Conservation (phyloP, 2,329 filamentous ascomycete species). For the Talaromyces sp. region DNA sequence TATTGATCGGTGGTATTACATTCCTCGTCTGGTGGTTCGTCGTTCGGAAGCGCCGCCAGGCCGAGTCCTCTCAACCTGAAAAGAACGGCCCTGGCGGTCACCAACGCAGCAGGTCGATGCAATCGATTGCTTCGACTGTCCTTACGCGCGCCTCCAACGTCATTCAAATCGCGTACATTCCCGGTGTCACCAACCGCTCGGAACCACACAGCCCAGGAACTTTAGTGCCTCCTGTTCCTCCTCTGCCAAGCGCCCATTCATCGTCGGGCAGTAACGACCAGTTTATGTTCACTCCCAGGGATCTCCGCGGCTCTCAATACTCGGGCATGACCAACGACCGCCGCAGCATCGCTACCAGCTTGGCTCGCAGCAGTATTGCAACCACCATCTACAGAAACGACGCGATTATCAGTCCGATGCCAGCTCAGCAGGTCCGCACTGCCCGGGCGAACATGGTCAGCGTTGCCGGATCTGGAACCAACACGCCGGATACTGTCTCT, state of each 20-base stretch:
- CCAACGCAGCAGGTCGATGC: slow-evolving; percentile 63
- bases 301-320: slow-evolving; percentile 86
- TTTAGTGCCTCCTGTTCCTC: slow-evolving; percentile 86
- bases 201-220: slow-evolving; percentile 74
- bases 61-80: slow-evolving; percentile 48
- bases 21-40: slow-evolving; percentile 85
- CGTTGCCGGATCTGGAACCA: slow-evolving; percentile 64
- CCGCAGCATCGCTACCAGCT: slow-evolving; percentile 46
- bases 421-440: slow-evolving; percentile 80
- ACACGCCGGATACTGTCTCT: slow-evolving; percentile 40
- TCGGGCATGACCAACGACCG: slow-evolving; percentile 63
- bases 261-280: slow-evolving; percentile 56
- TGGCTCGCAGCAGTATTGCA: slow-evolving; percentile 62
- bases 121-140: slow-evolving; percentile 92
- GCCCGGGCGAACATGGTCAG: slow-evolving; percentile 90
- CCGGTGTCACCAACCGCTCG: slow-evolving; percentile 89
- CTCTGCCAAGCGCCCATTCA: slow-evolving; percentile 61
- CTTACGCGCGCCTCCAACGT: slow-evolving; percentile 96
- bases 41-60: slow-evolving; percentile 67
- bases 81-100: slow-evolving; percentile 32
- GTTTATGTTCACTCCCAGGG: slow-evolving; percentile 88
- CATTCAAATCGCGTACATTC: slow-evolving; percentile 98
- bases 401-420: slow-evolving; percentile 69
- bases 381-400: slow-evolving; percentile 94
- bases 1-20: slow-evolving; percentile 65